Base-by-base conservation (phyloP, 768 basidiomycete genomes). In the Lactarius vividus region DNA sequence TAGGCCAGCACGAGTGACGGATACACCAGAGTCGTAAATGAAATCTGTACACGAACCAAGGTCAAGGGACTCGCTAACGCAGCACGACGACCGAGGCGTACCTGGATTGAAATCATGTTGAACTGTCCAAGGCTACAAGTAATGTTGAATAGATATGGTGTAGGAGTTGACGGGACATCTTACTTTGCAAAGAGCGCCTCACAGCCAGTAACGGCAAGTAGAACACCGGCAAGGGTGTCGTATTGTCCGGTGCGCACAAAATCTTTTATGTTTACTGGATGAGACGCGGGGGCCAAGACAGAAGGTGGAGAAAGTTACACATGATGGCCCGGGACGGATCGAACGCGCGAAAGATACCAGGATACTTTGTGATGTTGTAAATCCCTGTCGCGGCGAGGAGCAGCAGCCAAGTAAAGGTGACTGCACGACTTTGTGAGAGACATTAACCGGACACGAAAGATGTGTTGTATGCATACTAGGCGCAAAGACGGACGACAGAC, bases 161-260 rank as follows among this genome's bases (percentile, higher is more conserved):
- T 23, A 57, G 11, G n/a, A 52, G 29, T 61, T 35, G 28, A 26
- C 11, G 10, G 9, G 46, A n/a, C 8, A 33, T 9, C 28, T 33
- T 56, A 87, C 86, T 88, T 87, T 15, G 87, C 87, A 73, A 87
- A 87, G 54, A 87, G 76, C 1, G 86, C 86, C 72, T 89, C 88
- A 69, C 83, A 86, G 0, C 89, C 89, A 0, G 89, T 91, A n/a
- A 89, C 67, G 1, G 84, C 82, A 1, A 91, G 81, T 7, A 91
- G 75, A 1, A 90, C 80, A 39, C 88, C 88, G 9, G 85, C 79
- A 0, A 91, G 80, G 6, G 84, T 73, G 65, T 86, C 85, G 65
- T 84, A 89, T 63, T 88, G 74, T 61, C 75, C 77, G 1, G 87
- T 89, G 15, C 88, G 81, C 2, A 88, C 85, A 64, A 91, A 91